phyloP scores from a whole-genome alignment of 1,139 yeast genomes.

The Magnusiomyces clavatus region DNA sequence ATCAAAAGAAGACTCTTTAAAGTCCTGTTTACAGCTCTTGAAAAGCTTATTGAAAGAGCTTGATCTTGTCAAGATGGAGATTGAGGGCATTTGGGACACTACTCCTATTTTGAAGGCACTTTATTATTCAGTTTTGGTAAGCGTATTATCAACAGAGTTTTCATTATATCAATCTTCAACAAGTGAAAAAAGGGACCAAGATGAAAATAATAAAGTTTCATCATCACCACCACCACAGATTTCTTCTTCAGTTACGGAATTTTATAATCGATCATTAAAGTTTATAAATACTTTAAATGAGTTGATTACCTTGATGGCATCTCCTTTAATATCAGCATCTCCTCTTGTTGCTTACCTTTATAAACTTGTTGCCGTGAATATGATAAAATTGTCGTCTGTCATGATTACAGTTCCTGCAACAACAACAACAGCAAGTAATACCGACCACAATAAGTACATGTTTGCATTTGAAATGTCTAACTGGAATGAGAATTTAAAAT shows the following conservation, averaged over 20 bases:
- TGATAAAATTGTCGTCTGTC: background rate
- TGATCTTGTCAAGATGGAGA: conserved; percentile 16
- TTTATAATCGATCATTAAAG: conserved; percentile 5
- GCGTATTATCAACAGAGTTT: background rate
- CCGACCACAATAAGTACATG: no score
- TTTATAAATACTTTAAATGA: conserved; percentile 11
- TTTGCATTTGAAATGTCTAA: no score
- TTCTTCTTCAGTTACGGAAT: background rate
- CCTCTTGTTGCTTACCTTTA: conserved; percentile 23
- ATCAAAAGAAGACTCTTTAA: background rate
- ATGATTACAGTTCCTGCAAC: no score
- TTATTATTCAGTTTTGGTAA: conserved; percentile 22
- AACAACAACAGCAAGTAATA: no score
- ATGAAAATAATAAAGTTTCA: no score
- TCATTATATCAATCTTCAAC: background rate
- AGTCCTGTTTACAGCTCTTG: background rate
- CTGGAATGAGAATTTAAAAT: no score
- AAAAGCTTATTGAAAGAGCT: conserved; percentile 8
- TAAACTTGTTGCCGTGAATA: background rate
- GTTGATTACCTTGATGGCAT: conserved; percentile 21
- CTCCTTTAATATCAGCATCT: conserved; percentile 24
- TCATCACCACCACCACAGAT: conserved; percentile 8
- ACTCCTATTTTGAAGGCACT: conserved; percentile 26
- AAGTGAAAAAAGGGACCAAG: background rate
- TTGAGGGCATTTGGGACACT: conserved; percentile 27